Evolutionary conservation across 1,139 yeast genomes (phyloP).

Genomic region (Debaryomyces sp.): DNA sequence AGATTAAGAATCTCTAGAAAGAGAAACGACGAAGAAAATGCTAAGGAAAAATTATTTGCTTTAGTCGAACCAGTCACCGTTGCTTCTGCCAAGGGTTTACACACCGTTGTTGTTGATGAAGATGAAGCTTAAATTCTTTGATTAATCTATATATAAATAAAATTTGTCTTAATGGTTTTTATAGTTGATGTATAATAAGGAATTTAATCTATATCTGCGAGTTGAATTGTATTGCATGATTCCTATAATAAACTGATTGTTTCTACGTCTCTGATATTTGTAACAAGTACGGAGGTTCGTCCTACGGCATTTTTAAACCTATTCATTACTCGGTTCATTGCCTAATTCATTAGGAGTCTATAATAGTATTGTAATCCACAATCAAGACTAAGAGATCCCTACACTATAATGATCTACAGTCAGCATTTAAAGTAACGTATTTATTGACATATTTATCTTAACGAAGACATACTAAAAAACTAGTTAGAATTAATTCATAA

Average conservation of each 20-base stretch:
- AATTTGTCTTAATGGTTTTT: constrained; percentile 11
- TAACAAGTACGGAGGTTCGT: neutral
- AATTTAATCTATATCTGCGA: constrained; percentile 10
- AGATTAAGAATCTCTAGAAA: constrained; percentile 99
- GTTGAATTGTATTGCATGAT: constrained; percentile 3
- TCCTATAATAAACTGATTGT: constrained; percentile 5
- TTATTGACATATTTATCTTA: neutral
- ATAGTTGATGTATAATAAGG: constrained; percentile 17
- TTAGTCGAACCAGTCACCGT: constrained; percentile 97
- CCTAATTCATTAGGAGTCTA: too few species aligned
- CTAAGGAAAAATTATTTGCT: constrained; percentile 97
- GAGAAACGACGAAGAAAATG: constrained; percentile 99
- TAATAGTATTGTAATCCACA: neutral
- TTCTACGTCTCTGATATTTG: neutral
- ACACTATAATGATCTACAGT: neutral
- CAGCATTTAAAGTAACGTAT: neutral
- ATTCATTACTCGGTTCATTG: neutral
- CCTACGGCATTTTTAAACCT: neutral
- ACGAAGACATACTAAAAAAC: neutral
- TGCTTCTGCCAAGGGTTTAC: constrained; percentile 95
- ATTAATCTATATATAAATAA: constrained; percentile 10
- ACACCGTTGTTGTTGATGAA: constrained; percentile 95
- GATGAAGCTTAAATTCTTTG: constrained; percentile 61
- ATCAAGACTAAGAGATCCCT: neutral
- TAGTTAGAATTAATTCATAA: constrained; percentile 8